Base-by-base conservation (phyloP, 768 basidiomycete genomes). In the Trametes gibbosa region DNA sequence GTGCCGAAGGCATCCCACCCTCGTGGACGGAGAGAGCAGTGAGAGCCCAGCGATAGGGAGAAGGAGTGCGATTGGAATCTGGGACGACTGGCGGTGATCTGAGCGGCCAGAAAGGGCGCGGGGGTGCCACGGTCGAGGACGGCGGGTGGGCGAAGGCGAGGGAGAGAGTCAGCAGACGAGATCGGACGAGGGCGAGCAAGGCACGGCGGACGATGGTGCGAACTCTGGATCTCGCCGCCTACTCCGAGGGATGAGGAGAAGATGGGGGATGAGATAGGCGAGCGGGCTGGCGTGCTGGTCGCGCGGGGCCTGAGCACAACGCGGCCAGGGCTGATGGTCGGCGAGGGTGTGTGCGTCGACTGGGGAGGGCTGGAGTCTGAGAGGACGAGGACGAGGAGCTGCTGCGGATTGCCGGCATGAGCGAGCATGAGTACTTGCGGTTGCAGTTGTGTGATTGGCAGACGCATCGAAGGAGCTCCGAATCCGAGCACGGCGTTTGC, bases 401-500 rank as follows among this genome's bases (percentile, higher is more conserved):
- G 61, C 56, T 59, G 58, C 58, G 58, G 60, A 61, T 50, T 62
- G 56, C 39, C 61, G 61, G 59, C 52, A 61, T 58, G 50, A 10
- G n/a, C n/a, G n/a, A n/a, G n/a, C n/a, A n/a, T n/a, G n/a, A n/a
- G n/a, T n/a, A n/a, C 16, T 43, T 21, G 52, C 61, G 51, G 62
- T 46, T 57, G 58, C 58, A 63, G 49, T 63, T 63, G 58, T 63
- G 63, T 48, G 55, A 60, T 51, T 63, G 57, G 57, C 53, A 52
- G 54, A 59, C 47, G 61, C 55, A 57, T 62, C 61, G 52, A 52
- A 63, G 65, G 65, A 66, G 65, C 56, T 61, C 65, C 65, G 65
- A 42, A 40, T 61, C 65, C 65, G 65, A 42, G 45, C 50, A 66
- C 65, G 65, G 65, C 63, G 65, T 66, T 64, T 66, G 65, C 63